Evolutionary conservation across 169 alveolate species (phyloP), one percentile per base, ranked within the genome.

Genomic region (Plasmodium relictum): DNA sequence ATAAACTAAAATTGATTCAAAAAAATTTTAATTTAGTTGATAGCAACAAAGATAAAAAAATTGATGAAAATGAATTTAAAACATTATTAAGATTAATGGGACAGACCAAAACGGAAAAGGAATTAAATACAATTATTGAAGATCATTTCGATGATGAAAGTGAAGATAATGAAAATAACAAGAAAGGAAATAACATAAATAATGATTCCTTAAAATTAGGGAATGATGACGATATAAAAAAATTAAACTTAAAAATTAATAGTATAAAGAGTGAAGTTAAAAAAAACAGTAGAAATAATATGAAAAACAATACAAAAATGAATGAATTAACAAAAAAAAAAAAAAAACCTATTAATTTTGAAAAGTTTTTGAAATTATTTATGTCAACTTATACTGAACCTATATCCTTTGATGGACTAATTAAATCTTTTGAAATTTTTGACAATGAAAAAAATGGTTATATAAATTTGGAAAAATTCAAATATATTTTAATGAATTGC

Each of bases 381-480:
- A 59, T 71, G 24, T 39, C 58, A 12, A 71, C 52, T 41, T 86
- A 86, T 86, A 31, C 85, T 7, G 88, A 86, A 70, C 92, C 92
- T 20, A 70, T 71, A 65, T 71, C 92, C 6, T 10, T 86, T 37
- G 48, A 70, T 52, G 74, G 70, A 39, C 50, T 86, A 56, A 59
- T 86, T 22, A 86, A 50, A 31, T 86, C 68, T n/a, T 86, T 86
- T 86, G 76, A 86, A 86, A 58, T 70, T 20, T 86, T 86, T 18
- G 92, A 86, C 41, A 86, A 52, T 70, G 87, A 86, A 86, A 86
- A 86, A 70, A 70, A 48, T 16, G 92, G 92, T 20, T 86, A 86
- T 52, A 61, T 71, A 6, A 58, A 86, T 69, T 61, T 52, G 37
- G 58, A 70, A 12, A 58, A 59, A 18, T 20, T 86, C 37, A 58